Percentiles rank a stretch among this genome's conserved stretches.
These are phyloP conservation scores for Pleurotus platypus DNA, from an alignment of 768 basidiomycete species.

Conservation along the genomic window DNA sequence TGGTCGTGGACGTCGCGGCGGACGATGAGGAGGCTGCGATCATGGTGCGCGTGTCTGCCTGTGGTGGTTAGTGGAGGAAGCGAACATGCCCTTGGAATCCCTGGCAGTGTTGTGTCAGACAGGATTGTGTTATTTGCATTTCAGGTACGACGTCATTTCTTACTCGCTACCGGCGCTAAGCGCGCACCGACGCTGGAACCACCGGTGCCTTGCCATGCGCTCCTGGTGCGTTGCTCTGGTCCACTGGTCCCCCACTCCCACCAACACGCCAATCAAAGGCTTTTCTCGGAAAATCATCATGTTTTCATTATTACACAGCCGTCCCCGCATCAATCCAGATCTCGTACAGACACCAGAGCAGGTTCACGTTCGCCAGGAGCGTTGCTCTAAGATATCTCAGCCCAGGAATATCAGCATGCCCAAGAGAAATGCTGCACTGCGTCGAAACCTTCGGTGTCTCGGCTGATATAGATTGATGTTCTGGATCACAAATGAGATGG, in stretches of 20 bases:
- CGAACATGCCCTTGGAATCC: too few species aligned
- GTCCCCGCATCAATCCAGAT: neutral
- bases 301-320: too few species aligned
- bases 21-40: too few species aligned
- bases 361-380: neutral
- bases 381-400: neutral
- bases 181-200: too few species aligned
- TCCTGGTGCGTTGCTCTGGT: too few species aligned
- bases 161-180: too few species aligned
- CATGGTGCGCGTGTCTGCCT: too few species aligned
- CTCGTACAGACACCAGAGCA: neutral
- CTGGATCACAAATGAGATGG: neutral
- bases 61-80: too few species aligned
- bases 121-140: slow-evolving; percentile 61
- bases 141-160: slow-evolving; percentile 45
- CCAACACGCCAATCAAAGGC: too few species aligned
- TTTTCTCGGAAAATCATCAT: too few species aligned
- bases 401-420: neutral
- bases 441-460: neutral
- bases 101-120: slow-evolving; percentile 47
- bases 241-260: too few species aligned
- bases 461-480: neutral
- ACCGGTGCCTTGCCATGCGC: too few species aligned
- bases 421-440: neutral
- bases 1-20: neutral